A percentile compares a stretch with the other conserved stretches of the same genome.
Evolutionary conservation across 305 asterid species (phyloP).

Genomic region (Fraxinus nigra): DNA sequence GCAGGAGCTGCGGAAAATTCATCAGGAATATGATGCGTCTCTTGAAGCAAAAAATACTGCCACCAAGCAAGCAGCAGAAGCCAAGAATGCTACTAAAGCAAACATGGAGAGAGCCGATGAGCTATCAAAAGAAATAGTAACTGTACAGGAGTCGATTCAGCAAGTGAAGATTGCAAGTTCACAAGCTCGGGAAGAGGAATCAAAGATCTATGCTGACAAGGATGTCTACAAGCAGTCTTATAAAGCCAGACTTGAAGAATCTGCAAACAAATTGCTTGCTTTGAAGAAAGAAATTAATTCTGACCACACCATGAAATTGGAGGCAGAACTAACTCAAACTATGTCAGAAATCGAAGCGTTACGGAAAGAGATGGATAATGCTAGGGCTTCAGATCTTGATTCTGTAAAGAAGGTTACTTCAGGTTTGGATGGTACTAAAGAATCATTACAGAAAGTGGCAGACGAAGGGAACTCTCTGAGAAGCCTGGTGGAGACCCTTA

Average conservation of each 20-base stretch:
- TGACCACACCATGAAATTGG: constrained; percentile 45
- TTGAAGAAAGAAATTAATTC: constrained; percentile 59
- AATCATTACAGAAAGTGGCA: constrained; percentile 58
- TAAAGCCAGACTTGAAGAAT: constrained; percentile 53
- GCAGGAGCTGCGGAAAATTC: constrained; percentile 55
- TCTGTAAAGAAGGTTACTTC: constrained; percentile 58
- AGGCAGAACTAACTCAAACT: constrained; percentile 49
- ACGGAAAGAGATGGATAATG: constrained; percentile 41
- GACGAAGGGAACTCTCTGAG: constrained; percentile 63
- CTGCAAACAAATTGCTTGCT: constrained; percentile 44
- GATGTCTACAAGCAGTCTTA: constrained; percentile 55
- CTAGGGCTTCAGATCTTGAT: constrained; percentile 57
- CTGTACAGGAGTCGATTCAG: constrained; percentile 48
- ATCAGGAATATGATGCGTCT: constrained; percentile 51
- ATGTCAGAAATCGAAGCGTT: constrained; percentile 49
- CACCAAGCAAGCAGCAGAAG: constrained; percentile 58
- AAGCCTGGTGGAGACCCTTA: constrained; percentile 59
- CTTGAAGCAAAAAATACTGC: constrained; percentile 47
- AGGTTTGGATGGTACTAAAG: constrained; percentile 79
- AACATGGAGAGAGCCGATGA: constrained; percentile 53
- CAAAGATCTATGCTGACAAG: constrained; percentile 44
- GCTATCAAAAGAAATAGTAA: constrained; percentile 58
- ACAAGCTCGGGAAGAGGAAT: constrained; percentile 57
- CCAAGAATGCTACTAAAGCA: constrained; percentile 41
- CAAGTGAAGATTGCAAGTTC: constrained; percentile 50